phyloP scores from a whole-genome alignment of 495 filamentous ascomycete genomes.

The Platismatia glauca region DNA sequence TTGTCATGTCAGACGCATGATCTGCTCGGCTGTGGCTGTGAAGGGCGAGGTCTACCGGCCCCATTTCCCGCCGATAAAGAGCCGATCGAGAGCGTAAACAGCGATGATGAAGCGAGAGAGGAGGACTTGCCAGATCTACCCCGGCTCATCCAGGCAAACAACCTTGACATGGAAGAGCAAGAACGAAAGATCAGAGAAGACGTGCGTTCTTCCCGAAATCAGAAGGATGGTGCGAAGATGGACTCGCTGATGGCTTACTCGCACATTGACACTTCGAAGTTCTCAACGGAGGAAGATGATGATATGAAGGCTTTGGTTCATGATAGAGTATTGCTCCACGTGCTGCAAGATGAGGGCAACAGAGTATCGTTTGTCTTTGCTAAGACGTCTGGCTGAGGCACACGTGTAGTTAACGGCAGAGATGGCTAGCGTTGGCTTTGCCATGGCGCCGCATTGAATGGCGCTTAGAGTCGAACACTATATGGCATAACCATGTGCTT shows the following conservation, averaged over 20 bases:
- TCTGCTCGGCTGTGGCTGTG: slow-evolving; percentile 57
- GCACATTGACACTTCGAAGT: slow-evolving; percentile 51
- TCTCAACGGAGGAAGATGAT: slow-evolving; percentile 28
- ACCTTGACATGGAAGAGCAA: slow-evolving; percentile 54
- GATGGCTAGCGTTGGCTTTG: neutral
- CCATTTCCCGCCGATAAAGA: slow-evolving; percentile 18
- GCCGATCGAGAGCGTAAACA: slow-evolving; percentile 27
- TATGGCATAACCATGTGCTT: slow-evolving; percentile 1
- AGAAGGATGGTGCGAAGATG: slow-evolving; percentile 39
- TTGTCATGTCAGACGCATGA: slow-evolving; percentile 60
- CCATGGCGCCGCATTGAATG: neutral
- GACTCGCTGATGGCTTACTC: slow-evolving; percentile 56
- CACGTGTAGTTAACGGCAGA: neutral
- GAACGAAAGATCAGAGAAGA: slow-evolving; percentile 38
- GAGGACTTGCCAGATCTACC: slow-evolving; percentile 37
- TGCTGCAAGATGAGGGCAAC: slow-evolving; percentile 53
- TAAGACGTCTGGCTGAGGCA: slow-evolving; percentile 36
- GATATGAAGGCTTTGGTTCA: slow-evolving; percentile 39
- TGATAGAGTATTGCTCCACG: slow-evolving; percentile 52
- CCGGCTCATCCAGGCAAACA: slow-evolving; percentile 46
- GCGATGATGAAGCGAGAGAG: slow-evolving; percentile 28
- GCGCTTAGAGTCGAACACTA: neutral
- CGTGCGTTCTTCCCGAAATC: slow-evolving; percentile 6
- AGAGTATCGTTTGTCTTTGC: slow-evolving; percentile 59
- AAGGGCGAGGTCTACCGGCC: slow-evolving; percentile 42